Base-by-base conservation (phyloP, 257 asterid genomes). In the Cordia subcordata region DNA sequence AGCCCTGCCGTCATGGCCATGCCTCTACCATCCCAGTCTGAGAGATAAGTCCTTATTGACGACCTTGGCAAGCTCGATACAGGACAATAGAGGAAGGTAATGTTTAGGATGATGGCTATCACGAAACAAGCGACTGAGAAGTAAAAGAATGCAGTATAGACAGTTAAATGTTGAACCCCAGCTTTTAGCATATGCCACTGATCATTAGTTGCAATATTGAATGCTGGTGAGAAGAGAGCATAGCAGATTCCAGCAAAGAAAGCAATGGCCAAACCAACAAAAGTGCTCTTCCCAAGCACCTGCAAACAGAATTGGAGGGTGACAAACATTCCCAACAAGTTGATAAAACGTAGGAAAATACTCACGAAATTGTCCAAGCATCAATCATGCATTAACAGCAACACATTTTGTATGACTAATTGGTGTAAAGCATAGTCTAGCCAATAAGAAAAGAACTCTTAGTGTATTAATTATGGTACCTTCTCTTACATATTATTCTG, bases 1-100 rank as follows among this genome's bases (percentile, higher is more conserved):
- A 92, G 72, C 18, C 99, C 99, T 0, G 99, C 96, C 75, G 84
- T 62, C 60, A 88, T 64, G 50, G 97, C 96, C 96, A 95, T 84
- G 8, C 96, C 86, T 65, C 99, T 68, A 5, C 99, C 99, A 20
- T 92, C 61, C 94, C 94, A 82, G 65, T 92, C 96, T 0, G 81
- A 67, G 27, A 92, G 61, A 58, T 92, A 92, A 23, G 86, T 90
- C 67, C 53, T 86, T 9, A 92, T 5, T 5, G 97, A 84, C 3
- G 99, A 84, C 62, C 78, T 79, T 40, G 99, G 95, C 59, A 81
- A 67, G n/a, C 70, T 58, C 59, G 86, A 76, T n/a, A 88, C 57
- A 23, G 99, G 99, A 49, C 22, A 75, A 61, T 84, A 86, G 64
- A 92, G 68, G 73, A 92, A 92, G 66, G 37, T 72, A 76, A 92